A percentile compares a stretch with the other conserved stretches of the same genome.
These are phyloP conservation scores for Penicillium sp. DNA, from an alignment of 2,329 filamentous ascomycete species.

Conservation along the genomic window DNA sequence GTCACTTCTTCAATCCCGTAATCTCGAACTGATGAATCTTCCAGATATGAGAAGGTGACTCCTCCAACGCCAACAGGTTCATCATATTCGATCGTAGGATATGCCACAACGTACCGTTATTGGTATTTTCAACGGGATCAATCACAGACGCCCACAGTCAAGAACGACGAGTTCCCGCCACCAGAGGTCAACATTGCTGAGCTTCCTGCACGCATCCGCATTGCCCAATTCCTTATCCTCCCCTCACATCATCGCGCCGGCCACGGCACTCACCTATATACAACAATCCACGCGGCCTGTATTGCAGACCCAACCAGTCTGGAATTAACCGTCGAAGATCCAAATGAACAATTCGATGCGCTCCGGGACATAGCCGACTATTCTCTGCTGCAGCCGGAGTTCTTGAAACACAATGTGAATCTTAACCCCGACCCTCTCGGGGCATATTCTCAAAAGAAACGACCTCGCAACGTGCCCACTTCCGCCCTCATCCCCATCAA, in stretches of 20 bases:
- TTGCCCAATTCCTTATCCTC: constrained; percentile 91
- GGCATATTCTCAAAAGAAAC: constrained; percentile 34
- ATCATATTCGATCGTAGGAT: constrained; percentile 82
- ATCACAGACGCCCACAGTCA: constrained; percentile 41
- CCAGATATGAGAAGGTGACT: constrained; percentile 56
- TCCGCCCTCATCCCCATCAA: constrained; percentile 55
- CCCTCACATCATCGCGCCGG: constrained; percentile 81
- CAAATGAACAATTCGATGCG: constrained; percentile 68
- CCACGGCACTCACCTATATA: constrained; percentile 78
- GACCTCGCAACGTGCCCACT: constrained; percentile 47
- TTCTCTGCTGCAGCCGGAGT: constrained; percentile 53
- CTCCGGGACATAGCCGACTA: constrained; percentile 64
- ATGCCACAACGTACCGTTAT: constrained; percentile 86
- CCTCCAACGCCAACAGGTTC: constrained; percentile 49
- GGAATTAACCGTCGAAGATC: constrained; percentile 92
- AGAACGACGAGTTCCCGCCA: constrained; percentile 46
- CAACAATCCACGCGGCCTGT: constrained; percentile 70
- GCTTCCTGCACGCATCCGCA: constrained; percentile 73
- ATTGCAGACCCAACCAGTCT: constrained; percentile 66
- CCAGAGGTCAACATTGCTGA: constrained; percentile 53
- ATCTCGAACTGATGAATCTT: constrained; percentile 18
- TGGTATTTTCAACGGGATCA: constrained; percentile 55
- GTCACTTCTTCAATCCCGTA: background rate
- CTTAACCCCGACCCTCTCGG: constrained; percentile 48
- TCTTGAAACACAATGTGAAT: constrained; percentile 48